phyloP scores from a whole-genome alignment of 495 filamentous ascomycete species.

The Talaromyces wortmannii region DNA sequence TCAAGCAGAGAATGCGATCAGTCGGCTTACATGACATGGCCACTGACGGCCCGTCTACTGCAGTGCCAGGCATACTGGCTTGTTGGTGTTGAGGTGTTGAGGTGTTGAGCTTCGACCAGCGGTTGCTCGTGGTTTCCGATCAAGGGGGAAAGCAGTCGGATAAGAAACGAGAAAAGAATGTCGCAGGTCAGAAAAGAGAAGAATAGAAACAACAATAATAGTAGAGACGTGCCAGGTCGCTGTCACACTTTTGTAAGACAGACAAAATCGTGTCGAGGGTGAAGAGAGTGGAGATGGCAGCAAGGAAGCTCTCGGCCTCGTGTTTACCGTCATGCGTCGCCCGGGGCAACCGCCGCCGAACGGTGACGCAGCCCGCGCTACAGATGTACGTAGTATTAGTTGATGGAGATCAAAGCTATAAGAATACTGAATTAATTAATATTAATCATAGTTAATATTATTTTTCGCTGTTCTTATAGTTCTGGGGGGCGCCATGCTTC shows the following conservation, averaged over 20 bases:
- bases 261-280: slow-evolving; percentile 7
- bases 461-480: no score
- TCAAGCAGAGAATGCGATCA: slow-evolving; percentile 2
- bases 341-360: slow-evolving; percentile 32
- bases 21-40: slow-evolving; percentile 51
- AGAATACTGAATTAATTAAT: no score
- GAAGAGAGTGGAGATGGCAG: slow-evolving; percentile 15
- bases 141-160: slow-evolving; percentile 8
- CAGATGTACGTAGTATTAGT: no score
- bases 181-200: slow-evolving; percentile 7
- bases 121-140: slow-evolving; percentile 27
- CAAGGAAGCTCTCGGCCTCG: slow-evolving; percentile 8
- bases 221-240: no score
- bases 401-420: no score
- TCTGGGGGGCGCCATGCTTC: no score
- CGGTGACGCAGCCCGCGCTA: neutral
- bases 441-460: no score
- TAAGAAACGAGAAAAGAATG: slow-evolving; percentile 7
- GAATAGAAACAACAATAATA: slow-evolving; percentile 4
- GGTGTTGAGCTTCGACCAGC: slow-evolving; percentile 31
- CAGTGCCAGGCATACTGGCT: slow-evolving; percentile 53
- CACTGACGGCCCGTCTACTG: slow-evolving; percentile 56
- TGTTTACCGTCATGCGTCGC: slow-evolving; percentile 39
- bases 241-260: no score
- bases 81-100: slow-evolving; percentile 1